Evolutionary conservation across 371 early-diverging fungal genomes (phyloP).

Genomic region (Phascolomyces articulosus): DNA sequence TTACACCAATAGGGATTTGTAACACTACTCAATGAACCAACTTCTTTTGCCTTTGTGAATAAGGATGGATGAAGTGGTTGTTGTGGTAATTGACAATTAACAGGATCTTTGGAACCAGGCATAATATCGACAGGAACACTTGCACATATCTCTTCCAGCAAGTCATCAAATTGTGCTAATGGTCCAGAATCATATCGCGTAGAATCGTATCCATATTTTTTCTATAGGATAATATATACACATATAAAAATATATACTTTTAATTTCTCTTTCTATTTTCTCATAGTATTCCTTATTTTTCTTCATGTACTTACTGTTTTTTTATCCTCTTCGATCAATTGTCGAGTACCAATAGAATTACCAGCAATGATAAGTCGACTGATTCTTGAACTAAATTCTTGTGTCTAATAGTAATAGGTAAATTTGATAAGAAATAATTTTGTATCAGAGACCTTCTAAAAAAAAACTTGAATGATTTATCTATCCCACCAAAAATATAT

Average conservation of each 20-base stretch:
- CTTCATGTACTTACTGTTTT: conserved; percentile 29
- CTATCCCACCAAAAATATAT: no score
- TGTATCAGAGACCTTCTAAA: no score
- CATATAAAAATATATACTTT: no score
- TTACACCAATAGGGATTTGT: conserved; percentile 83
- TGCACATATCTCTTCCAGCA: conserved; percentile 63
- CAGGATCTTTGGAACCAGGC: conserved; percentile 85
- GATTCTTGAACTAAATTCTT: conserved; percentile 53
- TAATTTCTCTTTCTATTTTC: no score
- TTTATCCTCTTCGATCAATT: conserved; percentile 34
- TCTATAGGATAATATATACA: conserved; percentile 15
- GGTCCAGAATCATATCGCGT: conserved; percentile 50
- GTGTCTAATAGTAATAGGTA: conserved; percentile 46
- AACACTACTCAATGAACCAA: conserved; percentile 64
- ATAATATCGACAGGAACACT: conserved; percentile 78
- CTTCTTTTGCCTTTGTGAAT: conserved; percentile 59
- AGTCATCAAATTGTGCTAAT: conserved; percentile 53
- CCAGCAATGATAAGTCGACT: conserved; percentile 77
- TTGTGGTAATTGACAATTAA: conserved; percentile 82
- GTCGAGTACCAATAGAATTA: conserved; percentile 59
- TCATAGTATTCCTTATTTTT: neutral
- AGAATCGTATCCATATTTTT: conserved; percentile 62
- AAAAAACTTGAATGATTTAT: no score
- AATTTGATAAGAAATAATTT: no score
- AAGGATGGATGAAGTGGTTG: conserved; percentile 78